phyloP scores from a whole-genome alignment of 2,329 filamentous ascomycete genomes.

The Claviceps pusilla region DNA sequence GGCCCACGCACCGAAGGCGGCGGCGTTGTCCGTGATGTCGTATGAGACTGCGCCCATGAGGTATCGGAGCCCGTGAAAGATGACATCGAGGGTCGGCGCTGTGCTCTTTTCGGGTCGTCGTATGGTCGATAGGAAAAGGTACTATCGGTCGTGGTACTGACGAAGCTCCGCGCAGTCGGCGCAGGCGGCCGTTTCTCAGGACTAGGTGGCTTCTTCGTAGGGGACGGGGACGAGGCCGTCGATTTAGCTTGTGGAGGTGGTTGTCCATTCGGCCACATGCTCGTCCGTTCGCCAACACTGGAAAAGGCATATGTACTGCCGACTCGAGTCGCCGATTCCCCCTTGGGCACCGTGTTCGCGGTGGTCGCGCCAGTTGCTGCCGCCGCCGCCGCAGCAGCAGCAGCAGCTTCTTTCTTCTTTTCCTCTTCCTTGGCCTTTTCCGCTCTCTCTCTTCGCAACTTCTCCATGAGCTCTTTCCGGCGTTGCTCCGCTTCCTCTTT shows the following conservation, averaged over 20 bases:
- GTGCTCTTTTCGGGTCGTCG: slow-evolving; percentile 47
- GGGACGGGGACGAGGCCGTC: slow-evolving; percentile 13
- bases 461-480: slow-evolving; percentile 13
- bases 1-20: slow-evolving; percentile 63
- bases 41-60: slow-evolving; percentile 73
- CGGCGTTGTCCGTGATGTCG: slow-evolving; percentile 69
- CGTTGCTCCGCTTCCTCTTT: slow-evolving; percentile 21
- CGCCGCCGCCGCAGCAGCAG: slow-evolving; percentile 17
- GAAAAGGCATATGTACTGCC: slow-evolving; percentile 46
- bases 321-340: slow-evolving; percentile 22
- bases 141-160: slow-evolving; percentile 45
- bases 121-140: slow-evolving; percentile 64
- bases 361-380: slow-evolving; percentile 18
- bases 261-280: slow-evolving; percentile 52
- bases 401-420: slow-evolving; percentile 24
- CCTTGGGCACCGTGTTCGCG: slow-evolving; percentile 12
- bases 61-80: slow-evolving; percentile 62
- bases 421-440: slow-evolving; percentile 24
- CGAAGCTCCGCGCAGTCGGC: slow-evolving; percentile 41
- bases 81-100: slow-evolving; percentile 49
- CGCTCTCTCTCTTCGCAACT: slow-evolving; percentile 13
- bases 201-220: slow-evolving; percentile 14
- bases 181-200: slow-evolving; percentile 27
- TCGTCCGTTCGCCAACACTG: slow-evolving; percentile 52
- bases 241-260: slow-evolving; percentile 10